Percentiles rank a stretch among this genome's conserved stretches.
Conservation (phyloP, 345 rosid species). For the Physaria fendleri region DNA sequence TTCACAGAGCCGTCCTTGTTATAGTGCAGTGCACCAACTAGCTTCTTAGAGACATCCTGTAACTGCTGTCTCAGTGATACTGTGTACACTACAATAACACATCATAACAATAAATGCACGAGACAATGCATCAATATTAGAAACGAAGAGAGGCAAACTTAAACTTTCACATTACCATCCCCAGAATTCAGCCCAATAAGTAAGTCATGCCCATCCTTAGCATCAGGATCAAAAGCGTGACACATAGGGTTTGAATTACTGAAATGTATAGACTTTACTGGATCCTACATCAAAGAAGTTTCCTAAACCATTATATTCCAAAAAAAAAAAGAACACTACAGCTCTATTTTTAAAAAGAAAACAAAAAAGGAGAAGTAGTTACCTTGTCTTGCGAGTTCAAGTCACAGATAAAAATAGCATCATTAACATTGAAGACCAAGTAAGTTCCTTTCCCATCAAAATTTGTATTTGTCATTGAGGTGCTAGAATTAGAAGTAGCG, state of each 20-base stretch:
- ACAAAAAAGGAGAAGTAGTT: conserved; percentile 8
- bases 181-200: conserved; percentile 89
- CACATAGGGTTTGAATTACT: conserved; percentile 89
- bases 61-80: conserved; percentile 96
- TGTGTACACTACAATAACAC: conserved; percentile 73
- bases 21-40: conserved; percentile 87
- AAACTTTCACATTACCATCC: conserved; percentile 57
- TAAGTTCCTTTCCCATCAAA: conserved; percentile 98
- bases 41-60: conserved; percentile 96
- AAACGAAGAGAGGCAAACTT: background rate
- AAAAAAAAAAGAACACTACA: conserved; percentile 2
- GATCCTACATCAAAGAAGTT: conserved; percentile 59
- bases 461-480: conserved; percentile 54
- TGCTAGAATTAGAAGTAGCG: conserved; percentile 63
- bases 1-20: conserved; percentile 93
- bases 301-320: conserved; percentile 11
- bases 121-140: conserved; percentile 11
- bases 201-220: conserved; percentile 98
- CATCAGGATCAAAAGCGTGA: conserved; percentile 92
- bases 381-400: conserved; percentile 98
- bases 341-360: background rate
- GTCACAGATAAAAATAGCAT: conserved; percentile 88
- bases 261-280: conserved; percentile 93
- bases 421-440: conserved; percentile 92
- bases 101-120: conserved; percentile 22